Conservation (phyloP, 2,329 filamentous ascomycete species). For the Eutypa lata region DNA sequence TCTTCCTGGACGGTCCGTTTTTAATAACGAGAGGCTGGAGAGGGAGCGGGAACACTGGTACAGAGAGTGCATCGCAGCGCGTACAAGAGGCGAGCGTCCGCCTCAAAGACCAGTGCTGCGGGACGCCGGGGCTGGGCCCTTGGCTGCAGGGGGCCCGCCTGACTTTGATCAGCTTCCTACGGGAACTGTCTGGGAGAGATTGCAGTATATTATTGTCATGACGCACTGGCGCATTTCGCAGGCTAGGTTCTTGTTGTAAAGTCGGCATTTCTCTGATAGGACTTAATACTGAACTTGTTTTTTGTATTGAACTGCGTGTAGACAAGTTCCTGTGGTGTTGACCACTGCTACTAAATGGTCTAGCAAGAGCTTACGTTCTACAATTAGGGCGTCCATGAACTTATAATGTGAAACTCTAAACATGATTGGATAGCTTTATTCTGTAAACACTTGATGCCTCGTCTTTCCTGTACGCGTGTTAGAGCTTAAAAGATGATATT, state of each 20-base stretch:
- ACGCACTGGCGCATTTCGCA: constrained; percentile 39
- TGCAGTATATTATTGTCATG: constrained; percentile 41
- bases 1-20: not conserved
- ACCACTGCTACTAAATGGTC: too few species aligned
- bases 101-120: not conserved
- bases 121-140: not conserved
- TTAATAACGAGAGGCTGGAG: not conserved
- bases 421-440: too few species aligned
- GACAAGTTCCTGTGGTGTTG: too few species aligned
- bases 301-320: too few species aligned
- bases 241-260: constrained; percentile 8
- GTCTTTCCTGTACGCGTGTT: too few species aligned
- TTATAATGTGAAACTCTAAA: too few species aligned
- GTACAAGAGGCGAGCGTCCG: not conserved
- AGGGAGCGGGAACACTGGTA: not conserved
- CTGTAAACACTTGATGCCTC: too few species aligned
- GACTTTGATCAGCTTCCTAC: constrained; percentile 38
- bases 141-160: constrained; percentile 20
- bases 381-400: too few species aligned
- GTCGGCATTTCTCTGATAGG: not conserved
- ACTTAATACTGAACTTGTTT: too few species aligned
- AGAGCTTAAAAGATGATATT: too few species aligned
- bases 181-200: constrained; percentile 35
- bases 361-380: too few species aligned
- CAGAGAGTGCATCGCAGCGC: not conserved